Evolutionary conservation across 202 grass and related monocot species (phyloP).

Genomic region (Carex sylvatica): DNA sequence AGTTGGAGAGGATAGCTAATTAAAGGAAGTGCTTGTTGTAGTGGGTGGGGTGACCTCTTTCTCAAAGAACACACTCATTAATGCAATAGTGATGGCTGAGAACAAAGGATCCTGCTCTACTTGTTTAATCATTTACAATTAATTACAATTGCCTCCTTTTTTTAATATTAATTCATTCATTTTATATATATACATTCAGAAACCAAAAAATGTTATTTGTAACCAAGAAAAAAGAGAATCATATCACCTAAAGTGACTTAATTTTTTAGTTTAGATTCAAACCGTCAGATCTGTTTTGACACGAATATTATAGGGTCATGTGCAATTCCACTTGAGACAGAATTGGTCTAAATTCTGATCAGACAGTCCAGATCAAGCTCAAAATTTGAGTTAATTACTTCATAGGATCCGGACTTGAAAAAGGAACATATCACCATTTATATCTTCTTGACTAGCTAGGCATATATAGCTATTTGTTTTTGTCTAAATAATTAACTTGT

Average conservation of each 20-base stretch:
- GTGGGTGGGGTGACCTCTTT: slow-evolving; percentile 10
- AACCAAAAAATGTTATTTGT: background rate
- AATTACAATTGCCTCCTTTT: slow-evolving; percentile 3
- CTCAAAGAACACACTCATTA: slow-evolving; percentile 18
- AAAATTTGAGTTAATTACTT: too few relatives aligned
- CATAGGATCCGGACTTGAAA: too few relatives aligned
- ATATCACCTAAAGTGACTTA: too few relatives aligned
- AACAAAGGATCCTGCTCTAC: slow-evolving; percentile 9
- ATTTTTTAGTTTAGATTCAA: too few relatives aligned
- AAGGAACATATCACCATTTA: too few relatives aligned
- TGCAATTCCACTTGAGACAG: too few relatives aligned
- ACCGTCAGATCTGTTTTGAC: too few relatives aligned
- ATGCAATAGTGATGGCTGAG: slow-evolving; percentile 27
- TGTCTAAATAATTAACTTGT: background rate
- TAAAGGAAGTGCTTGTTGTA: slow-evolving; percentile 27
- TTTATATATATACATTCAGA: background rate
- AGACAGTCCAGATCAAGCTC: too few relatives aligned
- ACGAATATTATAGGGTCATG: too few relatives aligned
- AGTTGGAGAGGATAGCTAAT: slow-evolving; percentile 12
- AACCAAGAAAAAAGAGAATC: background rate
- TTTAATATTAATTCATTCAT: background rate
- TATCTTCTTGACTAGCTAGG: background rate
- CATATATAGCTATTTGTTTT: background rate
- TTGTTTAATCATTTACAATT: slow-evolving; percentile 5
- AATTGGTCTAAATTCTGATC: too few relatives aligned